Evolutionary conservation across 2,329 filamentous ascomycete genomes (phyloP).

Genomic region (Elsinoe necatrix): DNA sequence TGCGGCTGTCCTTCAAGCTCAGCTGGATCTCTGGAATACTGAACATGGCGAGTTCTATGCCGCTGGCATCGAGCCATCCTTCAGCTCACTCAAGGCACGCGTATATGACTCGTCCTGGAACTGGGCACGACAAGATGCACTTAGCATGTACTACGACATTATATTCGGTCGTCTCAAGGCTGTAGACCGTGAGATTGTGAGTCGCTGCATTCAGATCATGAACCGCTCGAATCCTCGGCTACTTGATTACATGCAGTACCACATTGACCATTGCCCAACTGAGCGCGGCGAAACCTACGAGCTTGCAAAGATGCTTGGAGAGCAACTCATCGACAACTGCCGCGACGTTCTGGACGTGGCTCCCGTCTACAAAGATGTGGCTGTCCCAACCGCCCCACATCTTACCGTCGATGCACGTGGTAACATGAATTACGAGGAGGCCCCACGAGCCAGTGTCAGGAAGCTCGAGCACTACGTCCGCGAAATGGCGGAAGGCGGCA

Average conservation of each 20-base stretch:
- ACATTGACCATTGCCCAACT: constrained; percentile 96
- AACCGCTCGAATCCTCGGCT: constrained; percentile 94
- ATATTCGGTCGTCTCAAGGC: constrained; percentile 91
- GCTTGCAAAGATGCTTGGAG: constrained; percentile 89
- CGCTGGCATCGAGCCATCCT: constrained; percentile 84
- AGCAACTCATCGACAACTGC: constrained; percentile 95
- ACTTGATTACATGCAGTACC: constrained; percentile 98
- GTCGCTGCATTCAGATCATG: constrained; percentile 98
- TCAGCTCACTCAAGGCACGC: constrained; percentile 86
- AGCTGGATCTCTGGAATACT: constrained; percentile 87
- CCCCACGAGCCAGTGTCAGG: constrained; percentile 76
- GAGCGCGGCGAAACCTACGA: constrained; percentile 96
- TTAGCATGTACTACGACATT: constrained; percentile 98
- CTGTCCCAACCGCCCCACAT: constrained; percentile 80
- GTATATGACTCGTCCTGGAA: constrained; percentile 99
- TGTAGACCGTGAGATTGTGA: constrained; percentile 95
- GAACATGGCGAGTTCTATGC: constrained; percentile 98
- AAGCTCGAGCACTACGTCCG: constrained; percentile 98
- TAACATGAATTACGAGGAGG: constrained; percentile 86
- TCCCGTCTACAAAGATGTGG: constrained; percentile 94
- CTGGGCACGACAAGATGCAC: constrained; percentile 93
- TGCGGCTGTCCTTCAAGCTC: constrained; percentile 77
- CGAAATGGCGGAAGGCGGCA: constrained; percentile 96
- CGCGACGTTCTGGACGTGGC: constrained; percentile 76
- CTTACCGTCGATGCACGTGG: constrained; percentile 89